A percentile compares a stretch with the other conserved stretches of the same genome.
Conservation (phyloP, 345 rosid species). For the Eutrema japonicum region DNA sequence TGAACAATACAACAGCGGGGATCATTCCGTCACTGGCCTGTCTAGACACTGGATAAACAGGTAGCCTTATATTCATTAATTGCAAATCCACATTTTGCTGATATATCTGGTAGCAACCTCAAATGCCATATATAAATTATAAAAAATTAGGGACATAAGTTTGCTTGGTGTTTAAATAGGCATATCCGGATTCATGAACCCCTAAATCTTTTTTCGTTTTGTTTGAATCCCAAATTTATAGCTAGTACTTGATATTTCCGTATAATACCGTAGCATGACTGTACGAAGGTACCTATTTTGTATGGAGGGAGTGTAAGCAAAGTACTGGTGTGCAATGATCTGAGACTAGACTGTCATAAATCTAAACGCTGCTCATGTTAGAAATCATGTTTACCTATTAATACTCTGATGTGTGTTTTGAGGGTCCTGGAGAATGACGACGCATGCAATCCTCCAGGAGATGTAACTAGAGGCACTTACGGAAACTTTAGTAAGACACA, state of each 20-base stretch:
- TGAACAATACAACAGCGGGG: constrained; percentile 53
- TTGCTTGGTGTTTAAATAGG: constrained; percentile 7
- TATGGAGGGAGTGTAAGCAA: background rate
- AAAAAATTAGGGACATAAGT: constrained; percentile 5
- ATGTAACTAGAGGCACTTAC: constrained; percentile 47
- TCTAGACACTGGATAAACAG: constrained; percentile 76
- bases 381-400: constrained; percentile 17
- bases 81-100: too few species aligned
- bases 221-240: background rate
- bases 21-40: constrained; percentile 65
- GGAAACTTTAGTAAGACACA: constrained; percentile 93
- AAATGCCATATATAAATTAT: constrained; percentile 6
- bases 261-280: constrained; percentile 14
- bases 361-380: constrained; percentile 1
- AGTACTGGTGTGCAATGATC: constrained; percentile 7
- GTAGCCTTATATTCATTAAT: constrained; percentile 34
- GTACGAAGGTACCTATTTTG: background rate
- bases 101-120: constrained; percentile 7
- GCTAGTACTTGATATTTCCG: constrained; percentile 4
- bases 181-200: constrained; percentile 23
- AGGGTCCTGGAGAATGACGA: constrained; percentile 51
- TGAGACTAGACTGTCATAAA: constrained; percentile 18
- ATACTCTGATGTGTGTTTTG: constrained; percentile 26
- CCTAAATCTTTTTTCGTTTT: background rate
- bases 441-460: constrained; percentile 43